Conservation (phyloP, 257 asterid species). For the Nicotiana undulata region DNA sequence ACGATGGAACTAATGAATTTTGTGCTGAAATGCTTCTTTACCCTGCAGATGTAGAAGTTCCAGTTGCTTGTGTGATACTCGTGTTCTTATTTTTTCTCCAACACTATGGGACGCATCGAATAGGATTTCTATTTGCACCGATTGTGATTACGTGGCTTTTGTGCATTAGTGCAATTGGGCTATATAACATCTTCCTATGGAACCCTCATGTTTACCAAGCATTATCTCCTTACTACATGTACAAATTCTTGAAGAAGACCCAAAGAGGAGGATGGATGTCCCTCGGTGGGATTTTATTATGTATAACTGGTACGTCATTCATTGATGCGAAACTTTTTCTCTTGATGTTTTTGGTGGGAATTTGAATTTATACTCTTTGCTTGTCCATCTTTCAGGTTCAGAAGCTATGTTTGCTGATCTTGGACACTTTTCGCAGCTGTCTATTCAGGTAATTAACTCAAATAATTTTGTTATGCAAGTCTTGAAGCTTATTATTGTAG, state of each 20-base stretch:
- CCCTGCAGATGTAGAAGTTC: slow-evolving; percentile 79
- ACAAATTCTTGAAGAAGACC: slow-evolving; percentile 88
- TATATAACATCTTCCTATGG: slow-evolving; percentile 82
- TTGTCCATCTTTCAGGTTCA: slow-evolving; percentile 46
- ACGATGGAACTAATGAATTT: not conserved
- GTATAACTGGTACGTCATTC: slow-evolving; percentile 61
- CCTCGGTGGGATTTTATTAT: slow-evolving; percentile 80
- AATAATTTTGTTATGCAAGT: not conserved
- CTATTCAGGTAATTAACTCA: slow-evolving; percentile 58
- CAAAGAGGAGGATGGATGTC: slow-evolving; percentile 91
- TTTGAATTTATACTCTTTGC: not conserved
- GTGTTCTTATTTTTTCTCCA: slow-evolving; percentile 73
- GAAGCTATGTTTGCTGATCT: slow-evolving; percentile 99
- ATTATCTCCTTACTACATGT: slow-evolving; percentile 94
- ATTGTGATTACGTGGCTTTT: slow-evolving; percentile 84
- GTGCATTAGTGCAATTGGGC: slow-evolving; percentile 87
- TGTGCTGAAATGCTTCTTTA: not conserved
- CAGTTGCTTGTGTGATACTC: slow-evolving; percentile 76
- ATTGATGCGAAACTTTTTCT: not conserved
- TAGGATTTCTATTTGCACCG: slow-evolving; percentile 89
- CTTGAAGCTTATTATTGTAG: not conserved
- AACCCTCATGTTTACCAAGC: slow-evolving; percentile 83
- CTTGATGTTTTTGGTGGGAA: not conserved
- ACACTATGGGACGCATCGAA: slow-evolving; percentile 89
- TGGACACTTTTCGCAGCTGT: slow-evolving; percentile 91